Conservation (phyloP, 495 filamentous ascomycete species). For the Penicillium mononematosum region DNA sequence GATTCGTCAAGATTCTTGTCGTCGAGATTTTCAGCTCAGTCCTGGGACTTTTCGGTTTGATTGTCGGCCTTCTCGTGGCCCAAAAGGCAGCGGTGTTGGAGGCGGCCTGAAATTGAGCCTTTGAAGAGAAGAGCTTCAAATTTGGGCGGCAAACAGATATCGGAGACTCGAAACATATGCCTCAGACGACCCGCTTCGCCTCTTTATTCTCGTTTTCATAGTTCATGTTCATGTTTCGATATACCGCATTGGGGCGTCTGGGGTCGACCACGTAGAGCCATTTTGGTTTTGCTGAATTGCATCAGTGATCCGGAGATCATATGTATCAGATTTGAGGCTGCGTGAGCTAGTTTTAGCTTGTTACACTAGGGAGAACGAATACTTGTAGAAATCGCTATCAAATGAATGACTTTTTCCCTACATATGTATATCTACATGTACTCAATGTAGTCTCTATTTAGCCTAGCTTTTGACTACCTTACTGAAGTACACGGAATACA, state of each 20-base stretch:
- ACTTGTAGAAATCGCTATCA: constrained; percentile 6
- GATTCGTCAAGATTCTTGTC: constrained; percentile 98
- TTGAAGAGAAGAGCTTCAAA: constrained; percentile 7
- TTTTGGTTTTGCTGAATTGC: constrained; percentile 31
- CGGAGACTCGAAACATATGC: neutral
- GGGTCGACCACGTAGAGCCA: constrained; percentile 37
- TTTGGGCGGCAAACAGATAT: constrained; percentile 18
- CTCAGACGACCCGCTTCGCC: constrained; percentile 5
- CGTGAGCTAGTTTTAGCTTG: constrained; percentile 2
- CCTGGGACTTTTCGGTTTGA: constrained; percentile 94
- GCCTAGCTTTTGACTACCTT: neutral
- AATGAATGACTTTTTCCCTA: neutral
- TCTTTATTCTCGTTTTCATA: constrained; percentile 18
- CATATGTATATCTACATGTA: neutral
- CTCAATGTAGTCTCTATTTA: neutral
- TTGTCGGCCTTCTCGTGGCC: constrained; percentile 85
- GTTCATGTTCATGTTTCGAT: constrained; percentile 34
- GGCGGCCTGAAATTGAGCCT: constrained; percentile 28
- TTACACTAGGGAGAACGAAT: neutral
- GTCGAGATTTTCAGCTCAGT: constrained; percentile 99
- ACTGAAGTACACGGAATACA: neutral
- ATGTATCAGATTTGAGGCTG: constrained; percentile 7
- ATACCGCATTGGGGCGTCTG: constrained; percentile 47
- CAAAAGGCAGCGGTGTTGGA: constrained; percentile 77
- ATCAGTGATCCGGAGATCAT: constrained; percentile 33